Evolutionary conservation across 208 protist species (phyloP), one percentile per base, ranked within the genome.

Genomic region (Angomonas ambiguus): DNA sequence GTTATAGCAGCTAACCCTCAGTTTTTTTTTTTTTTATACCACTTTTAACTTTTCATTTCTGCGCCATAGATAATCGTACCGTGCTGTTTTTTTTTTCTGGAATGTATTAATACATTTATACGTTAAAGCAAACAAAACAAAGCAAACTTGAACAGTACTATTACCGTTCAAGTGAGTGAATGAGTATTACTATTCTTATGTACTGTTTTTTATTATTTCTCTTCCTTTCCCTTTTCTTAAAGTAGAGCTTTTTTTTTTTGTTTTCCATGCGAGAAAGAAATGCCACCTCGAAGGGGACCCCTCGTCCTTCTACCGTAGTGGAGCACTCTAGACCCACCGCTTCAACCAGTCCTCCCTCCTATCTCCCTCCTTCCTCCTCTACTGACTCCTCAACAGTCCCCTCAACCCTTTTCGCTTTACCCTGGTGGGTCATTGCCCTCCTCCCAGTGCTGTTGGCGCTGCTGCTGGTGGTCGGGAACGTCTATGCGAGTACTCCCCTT

Each of bases 401-500:
- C 27, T 53, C 8, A 28, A 18, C 48, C 24, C 30, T 58, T 3
- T 58, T 58, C 32, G 11, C 51, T 58, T 28, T 58, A 33, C 49
- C 30, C n/a, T 60, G 55, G 55, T 28, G 30, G 27, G 28, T 33
- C 28, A 33, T 41, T 10, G 55, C 28, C n/a, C 55, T 33, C 1
- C 55, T 60, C 2, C 2, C 24, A 1, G 4, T 60, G 25, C 28
- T 60, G n/a, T 11, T 60, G 30, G 55, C 20, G 28, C 2, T 33
- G 55, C 28, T 60, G 28, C 28, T 41, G 6, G 55, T 3, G 55
- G 45, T 51, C 16, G 2, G 31, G 2, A 64, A 53, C 6, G 28
- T 33, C 45, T 31, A n/a, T 35, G 64, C 68, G 6, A 72, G 75
- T 30, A 62, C 72, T 2, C 35, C 35, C 35, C 35, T 41, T 13